phyloP scores from a whole-genome alignment of 192 early-diverging fungal species.

The Coemansia sp. region DNA sequence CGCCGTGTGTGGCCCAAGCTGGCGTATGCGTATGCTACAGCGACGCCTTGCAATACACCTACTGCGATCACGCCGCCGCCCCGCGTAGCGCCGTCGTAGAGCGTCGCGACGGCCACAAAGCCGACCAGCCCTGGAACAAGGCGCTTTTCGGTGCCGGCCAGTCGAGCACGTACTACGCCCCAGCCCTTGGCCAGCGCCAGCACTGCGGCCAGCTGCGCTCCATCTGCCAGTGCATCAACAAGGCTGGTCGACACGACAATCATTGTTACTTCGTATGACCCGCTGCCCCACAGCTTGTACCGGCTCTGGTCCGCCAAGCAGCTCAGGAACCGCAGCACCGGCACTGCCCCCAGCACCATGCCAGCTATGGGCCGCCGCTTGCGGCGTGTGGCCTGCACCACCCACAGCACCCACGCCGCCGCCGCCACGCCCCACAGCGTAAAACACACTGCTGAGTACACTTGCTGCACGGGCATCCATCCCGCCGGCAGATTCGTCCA shows the following conservation, averaged over 20 bases:
- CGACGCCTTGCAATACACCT: constrained; percentile 25
- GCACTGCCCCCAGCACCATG: constrained; percentile 26
- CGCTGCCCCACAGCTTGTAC: constrained; percentile 28
- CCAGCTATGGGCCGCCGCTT: constrained; percentile 11
- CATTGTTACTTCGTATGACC: constrained; percentile 45
- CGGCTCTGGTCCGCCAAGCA: constrained; percentile 49
- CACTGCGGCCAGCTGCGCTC: constrained; percentile 27
- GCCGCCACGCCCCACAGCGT: constrained; percentile 34
- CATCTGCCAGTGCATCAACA: constrained; percentile 46
- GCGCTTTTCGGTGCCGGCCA: constrained; percentile 45
- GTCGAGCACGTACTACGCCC: constrained; percentile 41
- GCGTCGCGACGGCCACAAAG: constrained; percentile 32
- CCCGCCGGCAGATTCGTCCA: constrained; percentile 51
- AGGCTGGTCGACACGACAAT: constrained; percentile 45
- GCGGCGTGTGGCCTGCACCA: constrained; percentile 6
- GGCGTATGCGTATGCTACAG: constrained; percentile 33
- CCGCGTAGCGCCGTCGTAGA: constrained; percentile 45
- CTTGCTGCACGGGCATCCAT: constrained; percentile 48
- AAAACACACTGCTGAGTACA: constrained; percentile 32
- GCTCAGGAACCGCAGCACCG: constrained; percentile 38
- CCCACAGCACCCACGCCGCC: constrained; percentile 18
- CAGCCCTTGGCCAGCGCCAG: constrained; percentile 49
- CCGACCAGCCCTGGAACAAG: constrained; percentile 38
- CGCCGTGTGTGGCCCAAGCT: constrained; percentile 30
- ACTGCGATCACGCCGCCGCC: constrained; percentile 49